Percentiles rank a stretch among this genome's conserved stretches.
Evolutionary conservation across 2,329 filamentous ascomycete genomes (phyloP).

Genomic region (Penicillium sp.): DNA sequence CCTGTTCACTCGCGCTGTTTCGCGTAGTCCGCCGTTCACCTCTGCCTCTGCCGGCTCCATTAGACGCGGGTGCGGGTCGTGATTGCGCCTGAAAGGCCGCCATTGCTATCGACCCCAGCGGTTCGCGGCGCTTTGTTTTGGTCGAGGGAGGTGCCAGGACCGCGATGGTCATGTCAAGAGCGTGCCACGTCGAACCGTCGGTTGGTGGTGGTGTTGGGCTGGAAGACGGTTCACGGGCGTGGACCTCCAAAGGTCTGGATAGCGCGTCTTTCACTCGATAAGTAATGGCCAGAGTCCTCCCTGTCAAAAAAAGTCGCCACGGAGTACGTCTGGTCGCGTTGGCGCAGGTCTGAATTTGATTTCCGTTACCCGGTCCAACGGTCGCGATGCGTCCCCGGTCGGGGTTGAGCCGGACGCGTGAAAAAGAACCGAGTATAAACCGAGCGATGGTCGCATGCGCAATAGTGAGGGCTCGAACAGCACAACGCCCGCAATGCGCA

Average conservation of each 20-base stretch:
- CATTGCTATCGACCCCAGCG: slow-evolving; percentile 38
- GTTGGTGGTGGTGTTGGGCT: slow-evolving; percentile 27
- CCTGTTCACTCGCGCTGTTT: slow-evolving; percentile 36
- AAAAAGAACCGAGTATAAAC: neutral
- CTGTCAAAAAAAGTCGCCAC: neutral
- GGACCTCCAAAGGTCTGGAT: neutral
- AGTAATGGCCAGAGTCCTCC: neutral
- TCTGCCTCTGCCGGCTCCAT: slow-evolving; percentile 21
- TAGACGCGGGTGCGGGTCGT: slow-evolving; percentile 30
- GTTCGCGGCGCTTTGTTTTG: slow-evolving; percentile 39
- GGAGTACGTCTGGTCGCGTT: slow-evolving; percentile 7
- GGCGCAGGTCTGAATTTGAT: slow-evolving; percentile 3
- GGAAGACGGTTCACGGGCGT: slow-evolving; percentile 2
- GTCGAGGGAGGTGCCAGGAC: slow-evolving; percentile 35
- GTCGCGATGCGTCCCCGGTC: neutral
- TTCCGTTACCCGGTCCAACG: slow-evolving; percentile 2
- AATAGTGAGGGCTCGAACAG: neutral
- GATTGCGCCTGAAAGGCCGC: slow-evolving; percentile 39
- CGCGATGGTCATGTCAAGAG: slow-evolving; percentile 40
- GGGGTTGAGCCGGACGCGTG: neutral
- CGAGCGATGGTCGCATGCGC: neutral
- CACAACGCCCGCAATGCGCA: slow-evolving; percentile 13
- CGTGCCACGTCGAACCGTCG: slow-evolving; percentile 27
- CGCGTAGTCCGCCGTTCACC: slow-evolving; percentile 33
- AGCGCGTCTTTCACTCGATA: slow-evolving; percentile 3